phyloP scores from a whole-genome alignment of 768 basidiomycete species.

The Lenzites betulinus region DNA sequence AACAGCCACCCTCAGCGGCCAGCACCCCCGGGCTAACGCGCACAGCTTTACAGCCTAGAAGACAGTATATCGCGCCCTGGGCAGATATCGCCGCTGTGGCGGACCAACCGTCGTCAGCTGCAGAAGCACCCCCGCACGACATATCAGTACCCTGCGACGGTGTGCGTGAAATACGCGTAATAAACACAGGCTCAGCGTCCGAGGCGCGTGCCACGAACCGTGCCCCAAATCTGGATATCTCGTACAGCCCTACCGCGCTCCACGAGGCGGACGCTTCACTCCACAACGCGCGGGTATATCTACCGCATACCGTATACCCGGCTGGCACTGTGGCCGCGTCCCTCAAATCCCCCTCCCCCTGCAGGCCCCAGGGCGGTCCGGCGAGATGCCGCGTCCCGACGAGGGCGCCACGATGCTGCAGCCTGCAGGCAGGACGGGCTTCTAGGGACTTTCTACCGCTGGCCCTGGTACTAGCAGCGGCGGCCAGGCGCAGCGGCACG shows the following conservation, averaged over 20 bases:
- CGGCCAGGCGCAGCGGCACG: background rate
- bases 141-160: background rate
- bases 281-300: background rate
- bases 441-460: constrained; percentile 10
- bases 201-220: too few species aligned
- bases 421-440: background rate
- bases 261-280: background rate
- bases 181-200: too few species aligned
- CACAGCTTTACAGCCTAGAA: background rate
- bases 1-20: background rate
- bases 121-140: background rate
- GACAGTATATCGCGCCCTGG: background rate
- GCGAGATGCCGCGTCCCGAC: background rate
- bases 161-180: background rate
- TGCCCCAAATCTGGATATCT: background rate
- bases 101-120: background rate
- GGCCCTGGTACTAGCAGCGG: too few species aligned
- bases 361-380: background rate
- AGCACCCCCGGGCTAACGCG: background rate
- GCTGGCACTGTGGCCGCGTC: too few species aligned
- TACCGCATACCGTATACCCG: too few species aligned
- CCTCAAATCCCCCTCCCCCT: background rate
- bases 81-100: background rate
- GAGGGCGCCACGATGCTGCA: background rate
- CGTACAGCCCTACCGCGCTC: background rate